Evolutionary conservation across 371 early-diverging fungal genomes (phyloP).

Genomic region (Thermomucor indicae-seudaticae): DNA sequence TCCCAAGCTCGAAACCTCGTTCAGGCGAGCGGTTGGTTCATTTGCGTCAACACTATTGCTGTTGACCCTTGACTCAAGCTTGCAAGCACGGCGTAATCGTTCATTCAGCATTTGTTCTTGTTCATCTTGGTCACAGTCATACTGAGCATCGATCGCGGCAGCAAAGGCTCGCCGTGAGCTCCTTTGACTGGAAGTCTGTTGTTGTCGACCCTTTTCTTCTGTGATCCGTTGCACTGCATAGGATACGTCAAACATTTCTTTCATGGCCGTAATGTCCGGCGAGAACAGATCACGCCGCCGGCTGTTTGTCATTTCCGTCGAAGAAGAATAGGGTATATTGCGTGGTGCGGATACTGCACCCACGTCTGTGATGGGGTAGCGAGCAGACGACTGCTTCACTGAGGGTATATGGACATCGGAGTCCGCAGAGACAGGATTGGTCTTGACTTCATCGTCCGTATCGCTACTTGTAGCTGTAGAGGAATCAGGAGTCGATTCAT

Average conservation of each 20-base stretch:
- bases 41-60: background rate
- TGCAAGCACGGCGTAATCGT: conserved; percentile 1
- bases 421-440: background rate
- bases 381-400: no score
- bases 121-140: conserved; percentile 17
- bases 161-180: background rate
- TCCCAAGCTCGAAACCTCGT: background rate
- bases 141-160: conserved; percentile 13
- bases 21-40: background rate
- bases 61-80: no score
- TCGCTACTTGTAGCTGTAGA: conserved; percentile 3
- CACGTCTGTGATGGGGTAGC: background rate
- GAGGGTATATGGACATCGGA: background rate
- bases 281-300: conserved; percentile 35
- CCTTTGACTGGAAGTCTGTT: background rate
- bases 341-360: conserved; percentile 5
- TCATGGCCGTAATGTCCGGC: conserved; percentile 52
- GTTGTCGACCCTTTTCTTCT: conserved; percentile 50
- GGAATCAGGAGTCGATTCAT: conserved; percentile 4
- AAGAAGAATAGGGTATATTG: conserved; percentile 10
- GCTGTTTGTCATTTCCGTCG: background rate
- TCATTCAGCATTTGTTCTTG: conserved; percentile 7
- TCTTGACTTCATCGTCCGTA: conserved; percentile 3
- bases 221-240: conserved; percentile 61
- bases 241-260: conserved; percentile 61